phyloP scores from a whole-genome alignment of 495 filamentous ascomycete genomes.

The Tuber magnatum region DNA sequence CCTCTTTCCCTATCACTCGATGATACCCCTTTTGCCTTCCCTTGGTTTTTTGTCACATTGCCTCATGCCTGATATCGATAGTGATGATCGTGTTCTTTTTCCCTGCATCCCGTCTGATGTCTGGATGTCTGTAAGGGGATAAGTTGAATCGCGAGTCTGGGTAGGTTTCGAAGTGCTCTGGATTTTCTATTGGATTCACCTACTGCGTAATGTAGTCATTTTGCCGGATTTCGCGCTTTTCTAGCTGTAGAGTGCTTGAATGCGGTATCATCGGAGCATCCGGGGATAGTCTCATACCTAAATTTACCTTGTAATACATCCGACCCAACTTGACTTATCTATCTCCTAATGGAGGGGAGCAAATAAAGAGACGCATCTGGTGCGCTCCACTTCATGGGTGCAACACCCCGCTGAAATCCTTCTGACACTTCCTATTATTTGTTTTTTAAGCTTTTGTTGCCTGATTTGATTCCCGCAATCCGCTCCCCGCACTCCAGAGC shows the following conservation, averaged over 20 bases:
- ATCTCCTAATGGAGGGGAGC: background rate
- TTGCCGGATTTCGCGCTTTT: background rate
- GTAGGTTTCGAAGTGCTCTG: conserved; percentile 30
- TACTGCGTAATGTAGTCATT: background rate
- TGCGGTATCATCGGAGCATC: background rate
- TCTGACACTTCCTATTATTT: background rate
- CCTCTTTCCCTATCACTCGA: background rate
- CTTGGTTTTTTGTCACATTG: background rate
- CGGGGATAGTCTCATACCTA: background rate
- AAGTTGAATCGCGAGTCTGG: conserved; percentile 14
- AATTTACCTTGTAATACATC: background rate
- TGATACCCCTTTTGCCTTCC: background rate
- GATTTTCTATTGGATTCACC: conserved; percentile 1
- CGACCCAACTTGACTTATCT: background rate
- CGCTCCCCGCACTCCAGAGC: conserved; percentile 13
- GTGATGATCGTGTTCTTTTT: background rate
- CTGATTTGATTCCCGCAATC: conserved; percentile 34
- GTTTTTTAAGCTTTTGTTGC: background rate
- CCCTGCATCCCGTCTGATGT: background rate
- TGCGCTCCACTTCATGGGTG: background rate
- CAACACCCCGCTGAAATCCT: background rate
- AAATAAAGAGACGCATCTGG: background rate
- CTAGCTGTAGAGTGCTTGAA: background rate
- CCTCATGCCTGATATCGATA: background rate
- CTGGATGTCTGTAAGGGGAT: conserved; percentile 5